phyloP scores from a whole-genome alignment of 2,329 filamentous ascomycete species.

The Colletotrichum tabaci region DNA sequence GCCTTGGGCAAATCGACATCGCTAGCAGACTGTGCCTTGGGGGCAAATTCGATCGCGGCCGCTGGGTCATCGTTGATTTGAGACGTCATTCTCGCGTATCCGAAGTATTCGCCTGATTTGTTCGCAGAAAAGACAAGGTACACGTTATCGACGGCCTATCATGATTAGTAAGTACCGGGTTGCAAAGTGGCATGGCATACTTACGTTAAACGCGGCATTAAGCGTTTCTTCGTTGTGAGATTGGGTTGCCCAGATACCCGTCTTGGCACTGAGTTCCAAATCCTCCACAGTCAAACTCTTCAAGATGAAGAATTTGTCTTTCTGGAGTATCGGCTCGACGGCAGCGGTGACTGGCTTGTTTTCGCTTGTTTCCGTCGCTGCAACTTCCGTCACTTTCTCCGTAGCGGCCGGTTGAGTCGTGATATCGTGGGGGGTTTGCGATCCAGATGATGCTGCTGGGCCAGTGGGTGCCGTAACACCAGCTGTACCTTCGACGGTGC shows the following conservation, averaged over 20 bases:
- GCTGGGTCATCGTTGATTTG: conserved; percentile 83
- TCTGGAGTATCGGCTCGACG: conserved; percentile 51
- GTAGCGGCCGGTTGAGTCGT: neutral
- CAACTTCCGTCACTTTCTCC: conserved; percentile 1
- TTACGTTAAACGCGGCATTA: conserved; percentile 86
- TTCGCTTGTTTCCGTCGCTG: conserved; percentile 18
- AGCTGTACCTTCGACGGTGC: conserved; percentile 60
- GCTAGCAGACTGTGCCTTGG: conserved; percentile 71
- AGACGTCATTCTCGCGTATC: conserved; percentile 92
- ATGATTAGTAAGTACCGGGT: conserved; percentile 24
- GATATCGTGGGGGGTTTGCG: conserved; percentile 27
- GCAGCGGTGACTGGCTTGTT: neutral
- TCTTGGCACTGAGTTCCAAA: conserved; percentile 88
- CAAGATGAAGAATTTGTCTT: conserved; percentile 90
- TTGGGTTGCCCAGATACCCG: conserved; percentile 94
- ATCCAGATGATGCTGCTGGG: conserved; percentile 59
- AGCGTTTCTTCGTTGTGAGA: conserved; percentile 90
- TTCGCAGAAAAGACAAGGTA: conserved; percentile 97
- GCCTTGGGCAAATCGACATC: conserved; percentile 81
- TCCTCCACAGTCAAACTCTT: conserved; percentile 95
- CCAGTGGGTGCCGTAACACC: conserved; percentile 69
- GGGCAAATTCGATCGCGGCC: conserved; percentile 78
- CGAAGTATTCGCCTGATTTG: conserved; percentile 97
- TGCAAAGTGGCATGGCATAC: conserved; percentile 42
- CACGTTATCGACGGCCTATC: conserved; percentile 83